These are phyloP conservation scores for Kernera saxatilis DNA, from an alignment of 345 rosid genomes.

Conservation along the genomic window DNA sequence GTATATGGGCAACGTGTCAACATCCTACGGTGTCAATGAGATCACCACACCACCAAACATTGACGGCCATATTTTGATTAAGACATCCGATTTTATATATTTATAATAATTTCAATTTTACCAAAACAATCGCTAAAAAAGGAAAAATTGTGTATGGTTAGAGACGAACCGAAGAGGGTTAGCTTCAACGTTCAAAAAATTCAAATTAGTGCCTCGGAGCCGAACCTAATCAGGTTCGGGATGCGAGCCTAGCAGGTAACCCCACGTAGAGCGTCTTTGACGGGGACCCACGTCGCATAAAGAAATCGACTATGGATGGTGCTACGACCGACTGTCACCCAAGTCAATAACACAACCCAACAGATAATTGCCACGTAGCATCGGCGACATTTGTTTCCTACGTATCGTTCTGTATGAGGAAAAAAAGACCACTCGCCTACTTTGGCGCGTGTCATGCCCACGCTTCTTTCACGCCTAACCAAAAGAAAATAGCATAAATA, in stretches of 20 bases:
- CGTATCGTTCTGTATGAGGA: background rate
- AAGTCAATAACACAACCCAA: background rate
- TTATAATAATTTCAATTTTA: background rate
- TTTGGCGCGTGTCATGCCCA: background rate
- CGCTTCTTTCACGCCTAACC: background rate
- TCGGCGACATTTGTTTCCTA: background rate
- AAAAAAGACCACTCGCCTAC: background rate
- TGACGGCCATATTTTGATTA: constrained; percentile 17
- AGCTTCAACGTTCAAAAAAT: constrained; percentile 47
- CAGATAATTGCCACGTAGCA: background rate
- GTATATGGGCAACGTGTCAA: constrained; percentile 23
- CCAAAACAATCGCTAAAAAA: background rate
- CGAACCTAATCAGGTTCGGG: constrained; percentile 32
- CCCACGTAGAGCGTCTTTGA: constrained; percentile 45
- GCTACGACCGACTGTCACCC: constrained; percentile 22
- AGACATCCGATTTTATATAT: background rate
- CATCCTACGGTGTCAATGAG: constrained; percentile 16
- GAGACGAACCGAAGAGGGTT: constrained; percentile 3
- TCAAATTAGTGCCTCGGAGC: constrained; percentile 42
- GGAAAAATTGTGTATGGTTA: background rate
- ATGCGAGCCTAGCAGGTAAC: constrained; percentile 5
- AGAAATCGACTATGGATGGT: constrained; percentile 7
- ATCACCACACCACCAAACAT: constrained; percentile 28
- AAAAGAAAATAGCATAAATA: background rate
- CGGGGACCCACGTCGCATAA: constrained; percentile 37